Evolutionary conservation across 805 yeast genomes (phyloP).

Genomic region (Myxozyma nipponensis): DNA sequence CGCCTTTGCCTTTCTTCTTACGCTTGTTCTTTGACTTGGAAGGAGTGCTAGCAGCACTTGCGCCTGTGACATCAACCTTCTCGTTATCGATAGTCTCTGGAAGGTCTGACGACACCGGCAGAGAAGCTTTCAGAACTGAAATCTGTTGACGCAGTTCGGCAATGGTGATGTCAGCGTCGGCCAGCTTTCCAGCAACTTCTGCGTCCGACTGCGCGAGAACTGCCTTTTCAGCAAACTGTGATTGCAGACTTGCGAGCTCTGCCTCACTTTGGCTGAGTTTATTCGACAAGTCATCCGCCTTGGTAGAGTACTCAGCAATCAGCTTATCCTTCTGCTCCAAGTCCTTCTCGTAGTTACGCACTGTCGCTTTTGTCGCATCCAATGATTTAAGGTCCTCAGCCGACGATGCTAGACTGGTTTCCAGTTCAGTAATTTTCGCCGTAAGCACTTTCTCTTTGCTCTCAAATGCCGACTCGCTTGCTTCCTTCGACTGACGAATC

Average conservation of each 20-base stretch:
- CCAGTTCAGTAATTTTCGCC: neutral
- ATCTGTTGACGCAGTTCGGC: conserved; percentile 26
- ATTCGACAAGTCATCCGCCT: too few relatives aligned
- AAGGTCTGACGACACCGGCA: neutral
- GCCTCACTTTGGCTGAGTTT: neutral
- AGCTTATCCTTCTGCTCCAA: too few relatives aligned
- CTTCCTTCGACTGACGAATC: conserved; percentile 2
- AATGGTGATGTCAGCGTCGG: conserved; percentile 15
- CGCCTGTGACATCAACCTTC: neutral
- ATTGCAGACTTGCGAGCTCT: neutral
- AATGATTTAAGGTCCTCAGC: too few relatives aligned
- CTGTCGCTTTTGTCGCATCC: too few relatives aligned
- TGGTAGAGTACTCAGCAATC: too few relatives aligned
- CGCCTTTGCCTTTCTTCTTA: conserved; percentile 31
- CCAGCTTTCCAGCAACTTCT: conserved; percentile 3
- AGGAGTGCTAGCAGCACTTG: neutral
- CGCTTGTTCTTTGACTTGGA: conserved; percentile 31
- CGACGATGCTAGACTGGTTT: too few relatives aligned
- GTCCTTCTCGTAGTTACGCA: too few relatives aligned
- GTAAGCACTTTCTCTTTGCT: neutral
- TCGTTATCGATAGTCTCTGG: neutral
- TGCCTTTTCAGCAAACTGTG: neutral
- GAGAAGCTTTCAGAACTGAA: conserved; percentile 8
- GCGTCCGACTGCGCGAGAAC: neutral
- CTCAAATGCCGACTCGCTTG: neutral